Evolutionary conservation across 108 stramenopile species (phyloP).

Genomic region (Craspedostauros australis): DNA sequence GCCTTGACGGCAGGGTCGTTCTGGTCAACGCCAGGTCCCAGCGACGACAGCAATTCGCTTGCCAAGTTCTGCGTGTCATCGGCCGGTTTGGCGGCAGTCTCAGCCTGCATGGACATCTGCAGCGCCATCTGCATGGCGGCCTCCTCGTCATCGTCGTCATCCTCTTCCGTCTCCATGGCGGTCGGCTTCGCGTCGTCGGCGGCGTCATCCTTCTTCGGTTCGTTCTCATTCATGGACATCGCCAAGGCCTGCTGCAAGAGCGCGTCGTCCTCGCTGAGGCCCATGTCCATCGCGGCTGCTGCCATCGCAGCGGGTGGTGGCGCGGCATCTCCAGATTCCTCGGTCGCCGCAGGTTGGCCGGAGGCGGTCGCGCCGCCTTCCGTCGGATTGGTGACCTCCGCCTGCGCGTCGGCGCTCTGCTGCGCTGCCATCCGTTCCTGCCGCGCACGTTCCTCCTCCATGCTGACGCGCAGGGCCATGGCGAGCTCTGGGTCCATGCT

Average conservation of each 20-base stretch:
- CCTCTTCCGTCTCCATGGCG: conserved; percentile 14
- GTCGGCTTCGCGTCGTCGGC: conserved; percentile 22
- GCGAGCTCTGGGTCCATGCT: conserved; percentile 98
- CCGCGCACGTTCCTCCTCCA: conserved; percentile 96
- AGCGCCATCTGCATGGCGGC: conserved; percentile 87
- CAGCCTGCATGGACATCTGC: conserved; percentile 79
- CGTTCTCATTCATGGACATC: conserved; percentile 94
- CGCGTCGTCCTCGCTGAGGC: conserved; percentile 74
- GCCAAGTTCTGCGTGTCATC: conserved; percentile 51
- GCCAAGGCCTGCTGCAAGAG: conserved; percentile 93
- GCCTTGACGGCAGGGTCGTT: conserved; percentile 89
- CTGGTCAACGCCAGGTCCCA: conserved; percentile 87
- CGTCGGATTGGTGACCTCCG: conserved; percentile 1
- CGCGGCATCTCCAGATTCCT: conserved; percentile 23
- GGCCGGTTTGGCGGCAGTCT: neutral
- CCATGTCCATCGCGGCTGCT: conserved; percentile 31
- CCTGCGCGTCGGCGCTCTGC: conserved; percentile 25
- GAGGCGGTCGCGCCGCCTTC: neutral
- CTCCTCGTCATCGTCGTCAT: conserved; percentile 77
- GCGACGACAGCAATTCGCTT: conserved; percentile 68
- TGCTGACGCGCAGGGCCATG: conserved; percentile 94
- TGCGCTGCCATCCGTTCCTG: conserved; percentile 57
- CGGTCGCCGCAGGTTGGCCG: conserved; percentile 3
- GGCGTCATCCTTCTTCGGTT: conserved; percentile 12
- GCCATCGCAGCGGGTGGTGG: conserved; percentile 26